Evolutionary conservation across 495 filamentous ascomycete species (phyloP), one percentile per base, ranked within the genome.

Genomic region (Talaromyces liani): DNA sequence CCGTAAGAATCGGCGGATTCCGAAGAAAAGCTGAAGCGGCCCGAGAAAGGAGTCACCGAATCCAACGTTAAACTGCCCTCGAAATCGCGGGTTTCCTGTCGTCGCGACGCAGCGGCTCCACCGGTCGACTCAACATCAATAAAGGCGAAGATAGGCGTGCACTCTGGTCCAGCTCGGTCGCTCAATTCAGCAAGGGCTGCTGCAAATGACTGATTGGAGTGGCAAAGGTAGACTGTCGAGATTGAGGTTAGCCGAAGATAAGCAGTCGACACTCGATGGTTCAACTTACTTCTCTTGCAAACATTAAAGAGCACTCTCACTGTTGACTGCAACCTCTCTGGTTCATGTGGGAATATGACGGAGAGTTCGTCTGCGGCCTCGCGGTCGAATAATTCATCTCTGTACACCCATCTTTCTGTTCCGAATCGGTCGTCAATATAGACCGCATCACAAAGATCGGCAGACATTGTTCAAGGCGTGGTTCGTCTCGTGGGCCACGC

Each of bases 391-490:
- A 65, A 72, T 67, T 66, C 69, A 54, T 70, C 73, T 62, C 77
- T 71, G 64, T 70, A 77, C 61, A 87, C 78, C 75, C 81, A 77
- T 70, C 86, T 80, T 65, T 91, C 87, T 65, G 85, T 79, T 64
- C 76, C 77, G 60, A 90, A 84, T 59, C 85, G 84, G 71, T 87
- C 87, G 76, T 94, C 89, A 64, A 94, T 90, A 72, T 92, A 94
- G 66, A 94, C 87, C 64, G 91, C 86, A 77, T 89, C 87, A 77
- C 88, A 93, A 65, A 84, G 78, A 68, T 85, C 80, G 74, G 80
- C 79, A 74, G 91, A 89, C 87, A 90, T 89, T 67, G 70, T 79
- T 33, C 29, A 8, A 36, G 16, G 2, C 27, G 16, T 58, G 14
- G 66, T 68, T 66, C 58, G 45, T 63, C 34, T 18, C 20, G 22